A percentile compares a stretch with the other conserved stretches of the same genome.
These are phyloP conservation scores for Nidula microcarpa DNA, from an alignment of 768 basidiomycete genomes.

Conservation along the genomic window DNA sequence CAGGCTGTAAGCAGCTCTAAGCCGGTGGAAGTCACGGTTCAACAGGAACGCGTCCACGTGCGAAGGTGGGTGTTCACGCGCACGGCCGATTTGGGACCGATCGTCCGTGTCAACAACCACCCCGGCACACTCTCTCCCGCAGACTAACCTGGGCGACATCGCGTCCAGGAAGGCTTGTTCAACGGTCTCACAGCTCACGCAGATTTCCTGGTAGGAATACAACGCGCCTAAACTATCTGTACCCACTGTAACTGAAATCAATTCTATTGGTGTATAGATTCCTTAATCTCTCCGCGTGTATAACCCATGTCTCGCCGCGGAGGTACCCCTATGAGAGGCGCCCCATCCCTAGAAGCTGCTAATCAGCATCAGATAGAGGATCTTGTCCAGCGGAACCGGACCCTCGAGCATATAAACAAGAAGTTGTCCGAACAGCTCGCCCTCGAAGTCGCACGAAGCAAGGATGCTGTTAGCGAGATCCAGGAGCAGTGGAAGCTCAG, in stretches of 20 bases:
- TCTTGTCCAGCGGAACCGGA: constrained; percentile 65
- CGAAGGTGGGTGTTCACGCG: background rate
- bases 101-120: no score
- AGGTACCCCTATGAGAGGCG: constrained; percentile 16
- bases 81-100: no score
- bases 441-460: constrained; percentile 37
- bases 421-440: constrained; percentile 48
- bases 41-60: constrained; percentile 1
- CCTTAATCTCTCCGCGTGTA: background rate
- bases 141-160: no score
- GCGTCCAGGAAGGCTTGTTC: no score
- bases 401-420: constrained; percentile 57
- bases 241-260: no score
- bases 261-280: background rate
- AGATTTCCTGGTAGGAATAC: no score
- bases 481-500: constrained; percentile 52
- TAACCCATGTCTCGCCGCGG: constrained; percentile 13
- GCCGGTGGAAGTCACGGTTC: background rate
- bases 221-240: no score
- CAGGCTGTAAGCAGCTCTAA: background rate
- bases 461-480: constrained; percentile 35
- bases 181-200: no score
- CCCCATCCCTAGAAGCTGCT: constrained; percentile 48
- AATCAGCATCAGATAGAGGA: constrained; percentile 71
- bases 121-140: no score